phyloP scores from a whole-genome alignment of 2,329 filamentous ascomycete species.

The Zelopaecilomyces penicillatus region DNA sequence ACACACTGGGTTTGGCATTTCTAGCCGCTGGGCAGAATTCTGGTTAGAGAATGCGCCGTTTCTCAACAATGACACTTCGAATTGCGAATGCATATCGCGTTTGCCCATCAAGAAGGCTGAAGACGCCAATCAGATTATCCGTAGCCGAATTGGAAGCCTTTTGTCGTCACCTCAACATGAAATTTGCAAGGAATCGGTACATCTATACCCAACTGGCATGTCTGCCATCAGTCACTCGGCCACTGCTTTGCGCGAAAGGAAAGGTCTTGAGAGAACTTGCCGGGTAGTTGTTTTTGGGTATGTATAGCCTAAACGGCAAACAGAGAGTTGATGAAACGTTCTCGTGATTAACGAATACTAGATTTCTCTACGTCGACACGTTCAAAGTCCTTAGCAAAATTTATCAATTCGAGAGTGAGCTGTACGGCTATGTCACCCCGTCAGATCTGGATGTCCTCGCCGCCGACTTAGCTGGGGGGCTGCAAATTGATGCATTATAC shows the following conservation, averaged over 20 bases:
- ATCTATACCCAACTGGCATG: constrained; percentile 44
- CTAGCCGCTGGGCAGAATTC: constrained; percentile 17
- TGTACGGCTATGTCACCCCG: constrained; percentile 33
- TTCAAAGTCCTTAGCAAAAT: constrained; percentile 22
- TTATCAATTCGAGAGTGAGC: constrained; percentile 25
- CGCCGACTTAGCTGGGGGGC: constrained; percentile 25
- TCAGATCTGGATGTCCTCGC: constrained; percentile 33
- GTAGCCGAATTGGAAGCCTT: constrained; percentile 13
- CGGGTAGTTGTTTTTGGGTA: constrained; percentile 22
- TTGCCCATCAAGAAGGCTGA: constrained; percentile 6
- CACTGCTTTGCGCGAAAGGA: constrained; percentile 2
- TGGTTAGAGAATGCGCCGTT: constrained; percentile 18
- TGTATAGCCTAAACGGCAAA: too few species aligned
- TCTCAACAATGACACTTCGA: constrained; percentile 1
- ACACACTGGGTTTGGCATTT: constrained; percentile 21
- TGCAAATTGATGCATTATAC: constrained; percentile 35
- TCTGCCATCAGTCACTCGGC: constrained; percentile 31
- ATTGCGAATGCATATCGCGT: not conserved
- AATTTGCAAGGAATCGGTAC: constrained; percentile 30
- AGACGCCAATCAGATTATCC: constrained; percentile 8
- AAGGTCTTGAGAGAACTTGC: not conserved
- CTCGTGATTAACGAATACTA: not conserved
- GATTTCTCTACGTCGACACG: constrained; percentile 22
- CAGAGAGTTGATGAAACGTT: not conserved
- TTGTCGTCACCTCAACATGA: constrained; percentile 10